Percentiles rank a stretch among this genome's conserved stretches.
These are phyloP conservation scores for Ballota nigra DNA, from an alignment of 257 asterid genomes.

Conservation along the genomic window DNA sequence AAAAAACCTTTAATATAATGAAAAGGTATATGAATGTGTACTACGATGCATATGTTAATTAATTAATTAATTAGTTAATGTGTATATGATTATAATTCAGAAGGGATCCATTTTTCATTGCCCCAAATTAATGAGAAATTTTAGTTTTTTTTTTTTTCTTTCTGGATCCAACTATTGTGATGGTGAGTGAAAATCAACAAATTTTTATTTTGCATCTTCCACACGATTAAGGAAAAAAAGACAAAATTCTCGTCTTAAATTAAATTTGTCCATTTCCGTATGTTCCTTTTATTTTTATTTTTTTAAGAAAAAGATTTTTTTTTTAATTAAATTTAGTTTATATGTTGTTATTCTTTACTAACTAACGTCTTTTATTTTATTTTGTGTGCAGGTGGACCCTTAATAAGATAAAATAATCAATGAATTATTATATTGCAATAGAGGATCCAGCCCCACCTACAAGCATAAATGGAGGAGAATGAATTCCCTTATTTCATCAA, in stretches of 20 bases:
- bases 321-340: neutral
- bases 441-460: neutral
- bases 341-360: neutral
- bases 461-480: neutral
- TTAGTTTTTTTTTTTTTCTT: constrained; percentile 25
- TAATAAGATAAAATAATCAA: neutral
- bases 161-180: constrained; percentile 23
- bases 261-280: neutral
- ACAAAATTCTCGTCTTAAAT: neutral
- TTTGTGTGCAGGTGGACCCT: constrained; percentile 29
- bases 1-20: neutral
- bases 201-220: neutral
- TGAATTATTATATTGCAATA: neutral
- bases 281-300: neutral
- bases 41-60: constrained; percentile 29
- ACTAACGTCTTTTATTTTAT: neutral
- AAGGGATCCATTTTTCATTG: constrained; percentile 41
- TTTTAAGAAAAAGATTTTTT: no score
- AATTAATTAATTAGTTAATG: no score
- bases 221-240: neutral
- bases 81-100: constrained; percentile 41
- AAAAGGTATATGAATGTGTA: constrained; percentile 28
- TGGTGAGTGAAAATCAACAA: constrained; percentile 26
- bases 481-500: neutral
- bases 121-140: constrained; percentile 34